These are phyloP conservation scores for Lentinula boryana DNA, from an alignment of 768 basidiomycete species.

Conservation along the genomic window DNA sequence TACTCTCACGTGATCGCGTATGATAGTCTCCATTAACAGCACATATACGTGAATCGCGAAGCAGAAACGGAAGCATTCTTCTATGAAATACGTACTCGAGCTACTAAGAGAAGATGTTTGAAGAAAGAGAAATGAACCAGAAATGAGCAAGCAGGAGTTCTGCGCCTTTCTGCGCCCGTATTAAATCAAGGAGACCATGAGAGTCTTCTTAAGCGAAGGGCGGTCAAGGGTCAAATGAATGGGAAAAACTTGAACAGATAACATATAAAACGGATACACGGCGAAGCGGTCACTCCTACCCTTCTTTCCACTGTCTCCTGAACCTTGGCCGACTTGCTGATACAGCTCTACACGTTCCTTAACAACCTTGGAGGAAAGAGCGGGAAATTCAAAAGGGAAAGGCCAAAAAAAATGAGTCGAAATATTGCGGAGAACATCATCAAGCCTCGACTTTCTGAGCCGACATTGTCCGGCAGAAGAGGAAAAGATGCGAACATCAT, in stretches of 20 bases:
- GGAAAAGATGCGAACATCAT: not conserved
- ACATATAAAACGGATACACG: not conserved
- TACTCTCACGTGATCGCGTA: not conserved
- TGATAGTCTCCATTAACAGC: not conserved
- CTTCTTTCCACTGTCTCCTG: not conserved
- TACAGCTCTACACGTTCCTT: not conserved
- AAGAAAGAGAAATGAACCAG: not conserved
- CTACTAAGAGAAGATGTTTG: not conserved
- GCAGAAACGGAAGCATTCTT: no score
- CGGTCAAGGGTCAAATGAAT: not conserved
- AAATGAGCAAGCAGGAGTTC: not conserved
- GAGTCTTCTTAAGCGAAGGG: not conserved
- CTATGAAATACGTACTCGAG: not conserved
- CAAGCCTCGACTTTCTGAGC: not conserved
- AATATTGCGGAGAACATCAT: not conserved
- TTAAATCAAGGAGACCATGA: not conserved
- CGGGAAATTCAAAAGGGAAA: not conserved
- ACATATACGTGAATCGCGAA: no score
- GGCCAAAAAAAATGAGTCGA: not conserved
- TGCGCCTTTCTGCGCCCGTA: not conserved
- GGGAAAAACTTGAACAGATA: not conserved
- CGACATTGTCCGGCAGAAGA: not conserved
- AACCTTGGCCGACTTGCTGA: not conserved
- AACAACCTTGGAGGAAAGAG: not conserved
- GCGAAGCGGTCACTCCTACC: not conserved